Conservation (phyloP, 192 early-diverging fungal genomes). For the Paraglomus occultum region DNA sequence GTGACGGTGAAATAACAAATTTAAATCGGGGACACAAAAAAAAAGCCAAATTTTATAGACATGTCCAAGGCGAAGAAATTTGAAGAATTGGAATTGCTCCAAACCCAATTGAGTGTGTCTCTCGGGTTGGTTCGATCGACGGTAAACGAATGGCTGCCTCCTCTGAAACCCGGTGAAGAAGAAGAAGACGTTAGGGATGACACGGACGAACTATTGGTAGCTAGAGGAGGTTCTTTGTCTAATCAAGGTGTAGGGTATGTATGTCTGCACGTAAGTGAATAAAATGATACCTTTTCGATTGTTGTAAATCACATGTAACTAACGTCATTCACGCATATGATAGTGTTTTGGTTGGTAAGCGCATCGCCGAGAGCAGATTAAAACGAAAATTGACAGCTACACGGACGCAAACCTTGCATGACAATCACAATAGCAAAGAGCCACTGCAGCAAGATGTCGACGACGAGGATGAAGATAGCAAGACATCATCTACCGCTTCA, state of each 20-base stretch:
- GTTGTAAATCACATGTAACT: too few relatives aligned
- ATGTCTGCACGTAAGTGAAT: too few relatives aligned
- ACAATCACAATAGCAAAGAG: slow-evolving; percentile 29
- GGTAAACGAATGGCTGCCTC: slow-evolving; percentile 42
- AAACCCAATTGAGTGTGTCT: slow-evolving; percentile 41
- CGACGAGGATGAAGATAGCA: slow-evolving; percentile 12
- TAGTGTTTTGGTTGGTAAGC: slow-evolving; percentile 30
- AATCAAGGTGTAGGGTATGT: too few relatives aligned
- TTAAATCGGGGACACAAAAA: too few relatives aligned
- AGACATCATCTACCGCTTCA: slow-evolving; percentile 12
- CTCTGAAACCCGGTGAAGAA: slow-evolving; percentile 19
- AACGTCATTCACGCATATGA: neutral
- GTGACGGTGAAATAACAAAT: too few relatives aligned
- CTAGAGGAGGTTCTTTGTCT: too few relatives aligned
- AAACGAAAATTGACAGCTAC: too few relatives aligned
- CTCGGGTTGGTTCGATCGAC: slow-evolving; percentile 36
- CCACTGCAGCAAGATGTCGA: neutral
- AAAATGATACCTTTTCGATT: too few relatives aligned
- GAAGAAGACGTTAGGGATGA: slow-evolving; percentile 30
- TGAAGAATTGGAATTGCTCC: slow-evolving; percentile 31
- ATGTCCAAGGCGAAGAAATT: neutral
- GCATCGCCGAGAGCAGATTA: too few relatives aligned
- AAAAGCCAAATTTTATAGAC: too few relatives aligned
- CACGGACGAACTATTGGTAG: neutral
- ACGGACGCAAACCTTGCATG: slow-evolving; percentile 20